Evolutionary conservation across 495 filamentous ascomycete genomes (phyloP).

Genomic region (Platismatia glauca): DNA sequence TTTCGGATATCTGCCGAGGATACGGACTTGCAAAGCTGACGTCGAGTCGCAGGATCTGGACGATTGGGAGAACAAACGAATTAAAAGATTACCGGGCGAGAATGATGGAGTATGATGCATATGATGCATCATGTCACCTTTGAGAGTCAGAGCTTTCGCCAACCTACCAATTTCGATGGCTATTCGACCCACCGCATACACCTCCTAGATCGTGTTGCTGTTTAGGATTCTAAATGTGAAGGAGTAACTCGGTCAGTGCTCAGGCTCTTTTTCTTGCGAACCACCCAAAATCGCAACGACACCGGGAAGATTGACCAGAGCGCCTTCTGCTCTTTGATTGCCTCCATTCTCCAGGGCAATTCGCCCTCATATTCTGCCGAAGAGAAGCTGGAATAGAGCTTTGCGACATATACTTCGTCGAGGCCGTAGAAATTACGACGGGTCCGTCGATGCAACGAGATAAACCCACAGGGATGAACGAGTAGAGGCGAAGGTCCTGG

Average conservation of each 20-base stretch:
- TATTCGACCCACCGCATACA: not conserved
- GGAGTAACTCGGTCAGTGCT: not conserved
- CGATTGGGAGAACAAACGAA: slow-evolving; percentile 91
- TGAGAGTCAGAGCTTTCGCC: slow-evolving; percentile 31
- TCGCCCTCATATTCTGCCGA: not conserved
- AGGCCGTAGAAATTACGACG: not conserved
- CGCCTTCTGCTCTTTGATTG: not conserved
- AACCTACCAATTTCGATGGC: not conserved
- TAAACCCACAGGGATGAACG: too few relatives aligned
- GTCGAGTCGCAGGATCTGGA: slow-evolving; percentile 71
- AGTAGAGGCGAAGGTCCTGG: not conserved
- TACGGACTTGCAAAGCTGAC: not conserved
- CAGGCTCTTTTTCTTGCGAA: not conserved
- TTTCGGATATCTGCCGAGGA: not conserved
- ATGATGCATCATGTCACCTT: slow-evolving; percentile 27
- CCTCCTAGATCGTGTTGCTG: not conserved
- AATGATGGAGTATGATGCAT: slow-evolving; percentile 59
- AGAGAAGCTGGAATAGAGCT: not conserved
- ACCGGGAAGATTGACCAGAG: not conserved
- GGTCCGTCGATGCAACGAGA: not conserved
- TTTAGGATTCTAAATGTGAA: not conserved
- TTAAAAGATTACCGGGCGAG: slow-evolving; percentile 80
- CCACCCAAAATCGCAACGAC: not conserved
- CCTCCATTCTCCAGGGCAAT: not conserved
- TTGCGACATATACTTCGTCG: not conserved